Evolutionary conservation across 2,329 filamentous ascomycete genomes (phyloP).

Genomic region (Nemania sp.): DNA sequence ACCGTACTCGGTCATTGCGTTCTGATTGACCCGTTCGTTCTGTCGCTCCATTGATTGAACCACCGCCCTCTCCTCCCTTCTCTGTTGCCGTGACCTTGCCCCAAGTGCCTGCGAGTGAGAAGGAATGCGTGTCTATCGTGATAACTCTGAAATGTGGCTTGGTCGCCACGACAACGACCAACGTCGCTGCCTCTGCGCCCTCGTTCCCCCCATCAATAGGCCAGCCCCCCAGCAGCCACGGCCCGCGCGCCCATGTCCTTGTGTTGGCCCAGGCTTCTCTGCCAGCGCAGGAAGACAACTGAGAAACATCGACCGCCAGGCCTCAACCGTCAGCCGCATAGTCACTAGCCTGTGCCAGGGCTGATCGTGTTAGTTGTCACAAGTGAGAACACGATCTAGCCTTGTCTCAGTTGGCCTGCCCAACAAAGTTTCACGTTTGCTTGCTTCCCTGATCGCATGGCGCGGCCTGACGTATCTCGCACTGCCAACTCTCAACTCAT

Average conservation of each 20-base stretch:
- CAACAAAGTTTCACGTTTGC: slow-evolving; percentile 2
- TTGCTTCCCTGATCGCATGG: background rate
- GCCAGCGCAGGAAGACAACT: background rate
- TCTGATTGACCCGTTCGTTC: slow-evolving; percentile 1
- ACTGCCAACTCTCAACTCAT: background rate
- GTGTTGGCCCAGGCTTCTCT: background rate
- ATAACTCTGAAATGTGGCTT: slow-evolving; percentile 24
- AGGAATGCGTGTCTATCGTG: slow-evolving; percentile 24
- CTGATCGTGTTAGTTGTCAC: slow-evolving; percentile 6
- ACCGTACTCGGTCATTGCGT: background rate
- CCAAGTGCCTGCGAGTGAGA: slow-evolving; percentile 28
- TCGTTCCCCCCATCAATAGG: background rate
- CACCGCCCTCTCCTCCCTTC: background rate
- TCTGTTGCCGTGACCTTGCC: slow-evolving; percentile 17
- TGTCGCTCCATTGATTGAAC: background rate
- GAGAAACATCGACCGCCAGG: too few relatives aligned
- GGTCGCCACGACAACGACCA: slow-evolving; percentile 22
- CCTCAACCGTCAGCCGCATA: background rate
- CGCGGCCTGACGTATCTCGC: background rate
- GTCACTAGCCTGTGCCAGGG: background rate
- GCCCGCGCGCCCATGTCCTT: background rate
- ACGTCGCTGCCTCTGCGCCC: background rate
- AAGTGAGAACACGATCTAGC: slow-evolving; percentile 1
- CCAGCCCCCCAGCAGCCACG: background rate
- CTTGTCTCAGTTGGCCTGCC: background rate